Conservation (phyloP, 2,329 filamentous ascomycete species). For the Neofusicoccum cordaticola region DNA sequence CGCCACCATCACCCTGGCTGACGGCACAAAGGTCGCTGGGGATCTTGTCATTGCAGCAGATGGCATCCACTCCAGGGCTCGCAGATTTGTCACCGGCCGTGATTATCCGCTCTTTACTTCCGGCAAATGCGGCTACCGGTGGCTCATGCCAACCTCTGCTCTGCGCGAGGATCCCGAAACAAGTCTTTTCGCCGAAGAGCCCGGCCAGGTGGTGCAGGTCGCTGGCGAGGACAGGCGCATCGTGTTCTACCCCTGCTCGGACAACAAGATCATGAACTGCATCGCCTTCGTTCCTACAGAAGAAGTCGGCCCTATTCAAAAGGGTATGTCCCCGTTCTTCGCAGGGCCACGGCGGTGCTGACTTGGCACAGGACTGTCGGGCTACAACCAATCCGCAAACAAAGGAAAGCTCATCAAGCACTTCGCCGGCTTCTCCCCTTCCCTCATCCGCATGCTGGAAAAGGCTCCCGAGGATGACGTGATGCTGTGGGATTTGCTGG, state of each 20-base stretch:
- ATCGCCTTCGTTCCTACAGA: neutral
- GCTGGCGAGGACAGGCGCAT: slow-evolving; percentile 44
- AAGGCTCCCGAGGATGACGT: slow-evolving; percentile 36
- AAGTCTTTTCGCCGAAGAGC: slow-evolving; percentile 35
- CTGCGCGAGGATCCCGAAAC: slow-evolving; percentile 40
- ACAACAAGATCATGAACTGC: slow-evolving; percentile 51
- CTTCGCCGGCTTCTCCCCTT: slow-evolving; percentile 32
- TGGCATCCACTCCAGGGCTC: slow-evolving; percentile 43
- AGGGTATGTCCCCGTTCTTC: neutral
- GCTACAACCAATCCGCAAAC: slow-evolving; percentile 39
- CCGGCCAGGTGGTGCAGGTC: slow-evolving; percentile 45
- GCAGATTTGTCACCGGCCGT: slow-evolving; percentile 28
- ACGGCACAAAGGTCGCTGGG: slow-evolving; percentile 43
- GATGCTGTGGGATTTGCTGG: slow-evolving; percentile 36
- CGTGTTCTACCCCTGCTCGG: slow-evolving; percentile 48
- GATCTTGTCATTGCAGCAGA: slow-evolving; percentile 57
- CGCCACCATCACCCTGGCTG: slow-evolving; percentile 45
- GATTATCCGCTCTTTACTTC: slow-evolving; percentile 43
- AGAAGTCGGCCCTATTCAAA: neutral
- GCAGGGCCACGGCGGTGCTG: neutral
- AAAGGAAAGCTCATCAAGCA: slow-evolving; percentile 34
- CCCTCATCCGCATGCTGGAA: slow-evolving; percentile 34
- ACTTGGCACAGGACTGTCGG: slow-evolving; percentile 17
- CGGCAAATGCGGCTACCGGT: slow-evolving; percentile 59
- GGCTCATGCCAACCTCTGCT: slow-evolving; percentile 50